Base-by-base conservation (phyloP, 805 yeast genomes). In the Jamesozyma lodderae region DNA sequence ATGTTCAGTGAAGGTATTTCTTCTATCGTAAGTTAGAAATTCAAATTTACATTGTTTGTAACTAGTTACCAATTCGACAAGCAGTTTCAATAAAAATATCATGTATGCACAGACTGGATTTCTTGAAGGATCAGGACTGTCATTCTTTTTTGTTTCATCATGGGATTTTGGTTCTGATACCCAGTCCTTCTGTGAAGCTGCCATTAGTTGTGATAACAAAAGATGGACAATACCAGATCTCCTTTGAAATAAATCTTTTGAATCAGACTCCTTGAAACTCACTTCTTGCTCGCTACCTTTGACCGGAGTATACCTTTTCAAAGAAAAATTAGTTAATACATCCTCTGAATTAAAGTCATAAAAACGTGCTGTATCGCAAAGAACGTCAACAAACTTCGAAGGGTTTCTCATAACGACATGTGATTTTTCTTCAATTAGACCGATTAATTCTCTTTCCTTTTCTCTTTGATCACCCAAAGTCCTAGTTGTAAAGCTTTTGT, bases 11-110 rank as follows among this genome's bases (percentile, higher is more conserved):
- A 37, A 51, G 38, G 42, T 42, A 55, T 54, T 78, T 77, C 65
- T 78, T 43, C 55, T 80, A 2, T 90, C 77, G 48, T 75, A 88
- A 0, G 90, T 78, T 40, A 87, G 62, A 50, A 88, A 81, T 49
- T 87, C 95, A 35, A 82, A 69, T 55, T 88, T 88, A 36, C 87
- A 75, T 44, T 78, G 79, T 44, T 79, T 81, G 55, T 87, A 88
- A 2, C 95, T 82, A 2, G 79, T 73, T 6, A 88, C 58, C 6
- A 86, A 60, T 47, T 88, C 96, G 0, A 78, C 70, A 28, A 87
- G 58, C 0, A 75, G 61, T 46, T 78, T 83, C 28, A 88, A 60
- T 33, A 88, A 59, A 55, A 79, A 87, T 31, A 79, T 70, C 41
- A 77, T 75, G 49, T 82, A 79, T 0, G 78, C 69, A 57, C 79